phyloP scores from a whole-genome alignment of 129 eudicot genomes.

The Helianthus annuus region DNA sequence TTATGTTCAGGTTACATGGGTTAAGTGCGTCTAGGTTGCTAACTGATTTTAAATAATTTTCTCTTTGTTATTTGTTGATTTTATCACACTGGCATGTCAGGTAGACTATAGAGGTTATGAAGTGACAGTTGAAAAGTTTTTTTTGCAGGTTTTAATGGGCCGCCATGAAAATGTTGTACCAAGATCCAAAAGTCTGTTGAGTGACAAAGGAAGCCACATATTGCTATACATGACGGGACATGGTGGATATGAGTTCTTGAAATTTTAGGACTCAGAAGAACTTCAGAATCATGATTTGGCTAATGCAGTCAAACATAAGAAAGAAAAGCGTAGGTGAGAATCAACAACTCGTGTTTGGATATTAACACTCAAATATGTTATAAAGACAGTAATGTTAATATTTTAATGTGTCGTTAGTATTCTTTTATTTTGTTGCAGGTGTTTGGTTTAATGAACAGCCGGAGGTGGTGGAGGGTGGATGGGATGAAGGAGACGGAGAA shows the following conservation, averaged over 20 bases:
- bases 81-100: slow-evolving; percentile 41
- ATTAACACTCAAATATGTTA: too few species aligned
- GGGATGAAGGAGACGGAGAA: too few species aligned
- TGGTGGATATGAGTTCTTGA: slow-evolving; percentile 96
- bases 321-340: slow-evolving; percentile 91
- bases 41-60: too few species aligned
- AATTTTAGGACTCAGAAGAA: slow-evolving; percentile 95
- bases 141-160: slow-evolving; percentile 82
- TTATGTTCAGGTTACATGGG: too few species aligned
- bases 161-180: slow-evolving; percentile 97
- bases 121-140: slow-evolving; percentile 95
- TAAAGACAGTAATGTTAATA: too few species aligned
- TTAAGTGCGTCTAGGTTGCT: too few species aligned
- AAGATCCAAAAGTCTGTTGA: slow-evolving; percentile 91
- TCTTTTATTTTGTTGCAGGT: too few species aligned
- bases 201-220: slow-evolving; percentile 98
- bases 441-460: too few species aligned
- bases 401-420: too few species aligned
- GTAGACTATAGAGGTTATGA: slow-evolving; percentile 99
- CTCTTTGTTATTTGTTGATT: slow-evolving; percentile 12
- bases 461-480: too few species aligned
- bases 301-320: slow-evolving; percentile 98
- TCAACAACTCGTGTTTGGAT: slow-evolving; percentile 35
- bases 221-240: slow-evolving; percentile 96
- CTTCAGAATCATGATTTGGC: slow-evolving; percentile 99